A percentile compares a stretch with the other conserved stretches of the same genome.
Conservation (phyloP, 768 basidiomycete species). For the Paxillus involutus region DNA sequence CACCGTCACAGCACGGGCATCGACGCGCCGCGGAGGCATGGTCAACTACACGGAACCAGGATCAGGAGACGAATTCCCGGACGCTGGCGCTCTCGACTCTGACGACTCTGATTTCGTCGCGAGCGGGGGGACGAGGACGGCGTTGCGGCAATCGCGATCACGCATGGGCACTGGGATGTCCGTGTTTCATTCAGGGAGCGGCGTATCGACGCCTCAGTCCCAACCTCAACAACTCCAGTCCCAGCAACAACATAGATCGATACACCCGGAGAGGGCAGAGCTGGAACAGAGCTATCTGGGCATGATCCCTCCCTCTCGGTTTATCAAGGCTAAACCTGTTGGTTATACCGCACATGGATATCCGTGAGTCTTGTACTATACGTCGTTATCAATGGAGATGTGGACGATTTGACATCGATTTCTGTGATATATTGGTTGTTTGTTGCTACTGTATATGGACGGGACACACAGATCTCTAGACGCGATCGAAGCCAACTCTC, state of each 20-base stretch:
- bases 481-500: constrained; percentile 61
- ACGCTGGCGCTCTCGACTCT: constrained; percentile 78
- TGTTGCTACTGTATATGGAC: constrained; percentile 11
- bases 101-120: constrained; percentile 84
- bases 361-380: constrained; percentile 53
- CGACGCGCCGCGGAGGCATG: constrained; percentile 62
- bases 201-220: constrained; percentile 34
- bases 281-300: constrained; percentile 91
- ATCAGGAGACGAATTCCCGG: constrained; percentile 78
- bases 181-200: constrained; percentile 55
- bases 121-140: constrained; percentile 61
- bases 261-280: constrained; percentile 50
- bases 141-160: constrained; percentile 46
- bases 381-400: constrained; percentile 6
- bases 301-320: constrained; percentile 75
- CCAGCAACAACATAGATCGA: constrained; percentile 16
- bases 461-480: constrained; percentile 55
- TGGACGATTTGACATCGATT: constrained; percentile 12
- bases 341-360: constrained; percentile 67
- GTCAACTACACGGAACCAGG: constrained; percentile 89
- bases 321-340: constrained; percentile 62
- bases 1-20: constrained; percentile 43
- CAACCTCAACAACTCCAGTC: constrained; percentile 25
- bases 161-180: constrained; percentile 49
- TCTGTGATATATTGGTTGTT: constrained; percentile 14